Evolutionary conservation across 2,329 filamentous ascomycete species (phyloP).

Genomic region (Cladosporium oxysporum): DNA sequence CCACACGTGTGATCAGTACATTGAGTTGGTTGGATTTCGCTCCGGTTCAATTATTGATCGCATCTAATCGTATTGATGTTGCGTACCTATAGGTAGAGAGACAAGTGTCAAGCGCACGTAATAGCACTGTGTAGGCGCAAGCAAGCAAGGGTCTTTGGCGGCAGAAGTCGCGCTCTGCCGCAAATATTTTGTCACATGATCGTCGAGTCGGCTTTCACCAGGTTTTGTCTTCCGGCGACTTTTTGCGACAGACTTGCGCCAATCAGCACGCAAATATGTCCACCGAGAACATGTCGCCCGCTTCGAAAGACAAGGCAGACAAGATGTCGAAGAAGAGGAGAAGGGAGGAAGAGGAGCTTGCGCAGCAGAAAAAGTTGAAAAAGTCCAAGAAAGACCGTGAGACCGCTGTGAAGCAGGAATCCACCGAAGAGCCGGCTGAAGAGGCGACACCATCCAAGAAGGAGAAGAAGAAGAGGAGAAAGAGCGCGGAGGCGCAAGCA

Average conservation of each 20-base stretch:
- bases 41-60: neutral
- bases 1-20: neutral
- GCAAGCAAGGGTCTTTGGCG: neutral
- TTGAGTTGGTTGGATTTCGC: neutral
- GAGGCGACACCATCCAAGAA: slow-evolving; percentile 5
- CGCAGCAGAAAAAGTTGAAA: slow-evolving; percentile 37
- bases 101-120: neutral
- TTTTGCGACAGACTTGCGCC: slow-evolving; percentile 21
- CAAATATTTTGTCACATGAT: slow-evolving; percentile 18
- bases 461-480: slow-evolving; percentile 19
- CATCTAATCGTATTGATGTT: neutral
- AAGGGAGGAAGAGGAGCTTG: slow-evolving; percentile 16
- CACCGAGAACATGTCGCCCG: slow-evolving; percentile 12
- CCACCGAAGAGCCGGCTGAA: slow-evolving; percentile 2
- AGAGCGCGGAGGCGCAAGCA: slow-evolving; percentile 9
- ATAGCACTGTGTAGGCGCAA: neutral
- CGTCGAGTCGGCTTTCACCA: slow-evolving; percentile 12
- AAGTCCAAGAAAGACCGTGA: slow-evolving; percentile 34
- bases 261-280: slow-evolving; percentile 16
- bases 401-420: slow-evolving; percentile 24
- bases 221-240: slow-evolving; percentile 17
- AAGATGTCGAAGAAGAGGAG: slow-evolving; percentile 32
- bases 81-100: neutral
- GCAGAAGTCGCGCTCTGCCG: slow-evolving; percentile 22
- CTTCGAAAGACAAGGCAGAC: slow-evolving; percentile 13